Evolutionary conservation across 2,329 filamentous ascomycete species (phyloP).

Genomic region (Colletotrichum abscissum): DNA sequence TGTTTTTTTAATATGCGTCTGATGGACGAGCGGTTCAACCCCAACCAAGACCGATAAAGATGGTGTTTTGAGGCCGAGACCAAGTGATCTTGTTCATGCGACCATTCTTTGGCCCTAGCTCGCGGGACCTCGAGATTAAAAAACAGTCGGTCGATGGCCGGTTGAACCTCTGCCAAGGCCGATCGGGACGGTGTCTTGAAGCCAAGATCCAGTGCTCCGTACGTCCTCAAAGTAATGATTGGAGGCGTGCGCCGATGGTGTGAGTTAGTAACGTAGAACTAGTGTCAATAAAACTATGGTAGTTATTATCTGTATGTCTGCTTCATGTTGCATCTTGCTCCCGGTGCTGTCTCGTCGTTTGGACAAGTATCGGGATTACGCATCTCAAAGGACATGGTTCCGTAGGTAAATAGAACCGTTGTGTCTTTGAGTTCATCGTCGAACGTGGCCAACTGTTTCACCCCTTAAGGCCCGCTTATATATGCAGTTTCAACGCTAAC

Average conservation of each 20-base stretch:
- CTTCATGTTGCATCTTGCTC: not conserved
- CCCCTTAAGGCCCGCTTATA: not conserved
- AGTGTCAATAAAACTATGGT: not conserved
- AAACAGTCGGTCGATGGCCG: not conserved
- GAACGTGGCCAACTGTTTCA: not conserved
- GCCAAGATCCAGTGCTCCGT: no score
- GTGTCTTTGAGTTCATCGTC: not conserved
- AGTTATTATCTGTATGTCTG: not conserved
- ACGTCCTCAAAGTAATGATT: not conserved
- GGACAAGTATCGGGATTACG: not conserved
- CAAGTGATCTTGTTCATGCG: no score
- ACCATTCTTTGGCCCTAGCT: no score
- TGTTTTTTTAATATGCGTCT: not conserved
- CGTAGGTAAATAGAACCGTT: not conserved
- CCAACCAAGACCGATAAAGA: not conserved
- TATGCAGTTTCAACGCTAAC: no score
- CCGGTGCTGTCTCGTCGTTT: not conserved
- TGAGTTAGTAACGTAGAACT: not conserved
- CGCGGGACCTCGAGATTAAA: no score
- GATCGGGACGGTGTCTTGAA: no score
- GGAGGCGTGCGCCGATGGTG: not conserved
- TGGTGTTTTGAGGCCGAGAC: not conserved
- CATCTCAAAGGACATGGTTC: not conserved
- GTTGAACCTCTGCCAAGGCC: not conserved
- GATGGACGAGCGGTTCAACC: not conserved